Conservation (phyloP, 2,329 filamentous ascomycete species). For the Clathrospora elynae region DNA sequence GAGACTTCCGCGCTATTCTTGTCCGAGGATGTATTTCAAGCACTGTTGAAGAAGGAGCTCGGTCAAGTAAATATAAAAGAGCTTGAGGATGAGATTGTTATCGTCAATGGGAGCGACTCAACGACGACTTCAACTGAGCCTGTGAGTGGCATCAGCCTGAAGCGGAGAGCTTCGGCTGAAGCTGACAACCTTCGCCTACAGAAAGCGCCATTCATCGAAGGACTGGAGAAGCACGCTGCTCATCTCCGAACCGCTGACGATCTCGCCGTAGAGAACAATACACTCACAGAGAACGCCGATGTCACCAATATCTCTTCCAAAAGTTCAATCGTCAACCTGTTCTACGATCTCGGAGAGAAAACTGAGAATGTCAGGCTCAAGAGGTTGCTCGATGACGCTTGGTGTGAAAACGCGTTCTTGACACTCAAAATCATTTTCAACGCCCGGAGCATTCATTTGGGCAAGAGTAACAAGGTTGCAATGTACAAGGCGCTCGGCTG, state of each 20-base stretch:
- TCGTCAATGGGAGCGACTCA: constrained; percentile 3
- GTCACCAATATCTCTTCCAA: constrained; percentile 56
- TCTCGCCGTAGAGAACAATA: constrained; percentile 49
- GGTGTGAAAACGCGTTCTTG: constrained; percentile 54
- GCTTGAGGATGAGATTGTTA: constrained; percentile 6
- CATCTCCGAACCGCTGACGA: constrained; percentile 17
- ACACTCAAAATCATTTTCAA: constrained; percentile 67
- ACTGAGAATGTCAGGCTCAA: constrained; percentile 48
- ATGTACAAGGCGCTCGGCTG: constrained; percentile 63
- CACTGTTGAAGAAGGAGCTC: constrained; percentile 17
- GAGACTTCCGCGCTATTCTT: constrained; percentile 24
- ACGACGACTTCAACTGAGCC: neutral
- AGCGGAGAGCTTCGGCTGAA: constrained; percentile 18
- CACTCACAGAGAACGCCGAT: constrained; percentile 60
- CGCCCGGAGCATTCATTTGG: constrained; percentile 64
- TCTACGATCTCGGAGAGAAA: constrained; percentile 57
- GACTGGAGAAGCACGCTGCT: constrained; percentile 23
- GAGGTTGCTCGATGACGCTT: constrained; percentile 55
- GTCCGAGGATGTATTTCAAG: constrained; percentile 26
- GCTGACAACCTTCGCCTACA: constrained; percentile 14
- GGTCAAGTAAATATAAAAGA: neutral
- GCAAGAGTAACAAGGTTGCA: constrained; percentile 56
- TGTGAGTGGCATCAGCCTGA: constrained; percentile 13
- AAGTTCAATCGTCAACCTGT: constrained; percentile 59
- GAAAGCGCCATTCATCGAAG: constrained; percentile 30